Percentiles rank a stretch among this genome's conserved stretches.
Conservation (phyloP, 2,329 filamentous ascomycete species). For the Sphaerostilbella broomeana region DNA sequence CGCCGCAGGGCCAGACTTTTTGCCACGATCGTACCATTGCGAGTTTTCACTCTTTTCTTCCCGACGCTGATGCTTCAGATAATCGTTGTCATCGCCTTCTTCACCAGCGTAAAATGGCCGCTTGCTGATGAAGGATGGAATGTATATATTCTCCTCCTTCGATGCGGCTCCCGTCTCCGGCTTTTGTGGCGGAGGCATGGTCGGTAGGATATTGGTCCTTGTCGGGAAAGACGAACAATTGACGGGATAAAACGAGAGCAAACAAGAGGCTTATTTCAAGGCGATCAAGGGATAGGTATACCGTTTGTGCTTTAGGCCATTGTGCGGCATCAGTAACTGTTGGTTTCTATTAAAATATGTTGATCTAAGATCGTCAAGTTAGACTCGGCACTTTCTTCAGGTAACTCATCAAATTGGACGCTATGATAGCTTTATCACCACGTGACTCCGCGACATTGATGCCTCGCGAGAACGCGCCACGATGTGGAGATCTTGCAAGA, state of each 20-base stretch:
- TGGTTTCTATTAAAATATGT: too few relatives aligned
- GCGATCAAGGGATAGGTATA: neutral
- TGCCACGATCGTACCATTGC: conserved; percentile 90
- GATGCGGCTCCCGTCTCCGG: conserved; percentile 36
- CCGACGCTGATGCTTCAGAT: conserved; percentile 87
- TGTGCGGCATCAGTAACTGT: too few relatives aligned
- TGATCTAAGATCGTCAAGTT: too few relatives aligned
- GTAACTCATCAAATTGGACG: neutral
- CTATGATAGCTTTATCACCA: conserved; percentile 17
- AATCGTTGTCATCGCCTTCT: conserved; percentile 73
- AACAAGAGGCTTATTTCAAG: neutral
- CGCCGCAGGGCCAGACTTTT: conserved; percentile 75
- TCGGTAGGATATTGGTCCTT: conserved; percentile 2
- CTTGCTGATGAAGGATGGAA: conserved; percentile 95
- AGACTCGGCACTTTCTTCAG: neutral
- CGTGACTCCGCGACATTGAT: conserved; percentile 23
- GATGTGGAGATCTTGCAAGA: too few relatives aligned
- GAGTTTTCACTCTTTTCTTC: conserved; percentile 59
- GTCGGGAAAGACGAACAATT: neutral
- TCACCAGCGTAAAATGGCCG: conserved; percentile 90
- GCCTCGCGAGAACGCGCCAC: neutral
- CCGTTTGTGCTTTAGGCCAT: too few relatives aligned
- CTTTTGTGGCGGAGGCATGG: conserved; percentile 26
- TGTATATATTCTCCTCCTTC: conserved; percentile 97
- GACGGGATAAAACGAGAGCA: neutral